Base-by-base conservation (phyloP, 768 basidiomycete genomes). In the Nidularia sp. region DNA sequence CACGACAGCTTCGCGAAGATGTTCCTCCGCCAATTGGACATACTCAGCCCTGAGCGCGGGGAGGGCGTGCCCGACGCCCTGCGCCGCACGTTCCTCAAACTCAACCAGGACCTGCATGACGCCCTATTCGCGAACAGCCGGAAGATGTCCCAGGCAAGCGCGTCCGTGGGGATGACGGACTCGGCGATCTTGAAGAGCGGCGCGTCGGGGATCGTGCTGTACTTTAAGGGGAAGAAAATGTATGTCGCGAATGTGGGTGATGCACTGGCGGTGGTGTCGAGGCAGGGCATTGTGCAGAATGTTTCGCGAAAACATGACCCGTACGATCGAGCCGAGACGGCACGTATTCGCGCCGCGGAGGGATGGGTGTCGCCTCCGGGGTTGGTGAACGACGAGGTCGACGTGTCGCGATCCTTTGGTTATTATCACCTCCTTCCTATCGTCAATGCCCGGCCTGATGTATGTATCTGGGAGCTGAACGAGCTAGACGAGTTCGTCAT, bases 401-500 rank as follows among this genome's bases (percentile, higher is more conserved):
- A 93, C 57, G 80, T 92, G 2, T 93, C 96, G n/a, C 80, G 95
- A 47, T 87, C 91, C 0, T 98, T 98, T 68, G 97, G 97, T 0
- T 93, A 89, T 70, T 97, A 85, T 72, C 84, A 91, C 60, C 82
- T 92, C 29, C 79, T 93, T 45, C 96, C 95, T 0, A 84, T 94
- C 34, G 81, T 98, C 66, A 96, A 96, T 63, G 86, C 96, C 0
- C 78, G 88, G 4, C 96, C 97, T 0, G 82, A 91, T 63, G 80
- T 96, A 54, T 74, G 73, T 57, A 75, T 72, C 4, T 83, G 87
- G 56, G 77, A 84, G 45, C 70, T 99, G 12, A 78, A 84, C 2
- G 86, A 91, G 55, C 78, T 84, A 51, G 97, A 99, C 68, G 96
- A 99, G 68, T 97, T 98, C 62, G 81, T 98, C 61, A 96, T 99